phyloP scores from a whole-genome alignment of 768 basidiomycete species.

The Mycena venus region DNA sequence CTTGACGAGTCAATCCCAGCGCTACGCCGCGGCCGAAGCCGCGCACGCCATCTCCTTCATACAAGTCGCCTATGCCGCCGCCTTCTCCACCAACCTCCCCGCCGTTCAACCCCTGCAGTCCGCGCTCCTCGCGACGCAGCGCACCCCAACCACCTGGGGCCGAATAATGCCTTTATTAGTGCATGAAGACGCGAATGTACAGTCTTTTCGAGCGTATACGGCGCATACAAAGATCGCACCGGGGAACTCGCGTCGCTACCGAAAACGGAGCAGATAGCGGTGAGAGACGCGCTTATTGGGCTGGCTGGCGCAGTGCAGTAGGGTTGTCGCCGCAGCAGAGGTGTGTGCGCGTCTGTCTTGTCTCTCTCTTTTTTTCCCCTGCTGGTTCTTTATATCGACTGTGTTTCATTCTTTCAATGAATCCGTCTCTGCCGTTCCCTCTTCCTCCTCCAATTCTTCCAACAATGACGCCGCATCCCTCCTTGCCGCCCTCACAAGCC shows the following conservation, averaged over 20 bases:
- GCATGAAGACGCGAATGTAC: conserved; percentile 82
- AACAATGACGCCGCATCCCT: conserved; percentile 48
- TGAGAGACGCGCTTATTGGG: conserved; percentile 50
- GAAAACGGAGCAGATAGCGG: not conserved
- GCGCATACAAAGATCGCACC: conserved; percentile 91
- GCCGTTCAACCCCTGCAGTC: conserved; percentile 60
- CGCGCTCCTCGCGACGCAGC: conserved; percentile 33
- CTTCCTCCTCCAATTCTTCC: conserved; percentile 52
- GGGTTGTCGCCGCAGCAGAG: not conserved
- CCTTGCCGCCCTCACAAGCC: conserved; percentile 80
- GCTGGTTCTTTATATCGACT: not conserved
- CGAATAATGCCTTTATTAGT: conserved; percentile 82
- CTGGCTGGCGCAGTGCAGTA: conserved; percentile 68
- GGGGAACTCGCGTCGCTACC: conserved; percentile 51
- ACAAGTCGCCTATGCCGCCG: conserved; percentile 47
- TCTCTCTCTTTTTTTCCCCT: no score
- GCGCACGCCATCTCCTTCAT: conserved; percentile 28
- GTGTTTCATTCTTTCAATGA: not conserved
- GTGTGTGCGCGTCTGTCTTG: no score
- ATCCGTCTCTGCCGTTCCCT: conserved; percentile 67
- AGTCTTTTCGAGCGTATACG: conserved; percentile 96
- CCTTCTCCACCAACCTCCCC: conserved; percentile 49
- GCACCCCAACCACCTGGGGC: conserved; percentile 81
- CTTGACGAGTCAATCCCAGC: not conserved
- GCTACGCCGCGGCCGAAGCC: conserved; percentile 1